These are phyloP conservation scores for Cordyceps cateniannulata DNA, from an alignment of 2,329 filamentous ascomycete species.

Conservation along the genomic window DNA sequence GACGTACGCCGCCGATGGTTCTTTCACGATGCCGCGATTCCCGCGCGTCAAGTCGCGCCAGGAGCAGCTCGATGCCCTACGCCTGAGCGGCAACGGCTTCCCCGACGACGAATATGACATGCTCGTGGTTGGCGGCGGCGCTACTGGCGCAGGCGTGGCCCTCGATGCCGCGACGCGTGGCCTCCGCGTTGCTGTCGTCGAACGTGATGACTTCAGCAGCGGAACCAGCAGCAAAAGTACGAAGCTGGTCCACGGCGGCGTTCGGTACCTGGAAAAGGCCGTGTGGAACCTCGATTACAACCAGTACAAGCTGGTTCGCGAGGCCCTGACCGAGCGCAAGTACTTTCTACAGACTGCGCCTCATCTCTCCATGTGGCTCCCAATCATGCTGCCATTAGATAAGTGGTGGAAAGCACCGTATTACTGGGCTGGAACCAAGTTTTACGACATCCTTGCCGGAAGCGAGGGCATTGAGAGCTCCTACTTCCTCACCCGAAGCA, in stretches of 20 bases:
- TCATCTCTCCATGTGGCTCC: slow-evolving; percentile 66
- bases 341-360: slow-evolving; percentile 71
- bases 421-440: slow-evolving; percentile 72
- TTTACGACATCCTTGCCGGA: slow-evolving; percentile 79
- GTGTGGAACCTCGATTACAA: slow-evolving; percentile 70
- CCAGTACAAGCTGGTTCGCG: slow-evolving; percentile 64
- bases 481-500: slow-evolving; percentile 81
- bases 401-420: slow-evolving; percentile 74
- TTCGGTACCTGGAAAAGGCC: slow-evolving; percentile 69
- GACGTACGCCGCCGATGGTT: slow-evolving; percentile 60
- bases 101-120: slow-evolving; percentile 55
- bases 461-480: slow-evolving; percentile 83
- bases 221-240: slow-evolving; percentile 72
- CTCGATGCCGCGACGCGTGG: slow-evolving; percentile 66
- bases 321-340: slow-evolving; percentile 67
- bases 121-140: slow-evolving; percentile 63
- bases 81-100: slow-evolving; percentile 29
- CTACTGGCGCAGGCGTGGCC: slow-evolving; percentile 64
- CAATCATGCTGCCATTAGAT: slow-evolving; percentile 69
- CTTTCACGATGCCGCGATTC: slow-evolving; percentile 60
- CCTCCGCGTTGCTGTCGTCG: slow-evolving; percentile 64
- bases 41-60: slow-evolving; percentile 55
- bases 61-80: slow-evolving; percentile 58
- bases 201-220: slow-evolving; percentile 67
- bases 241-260: slow-evolving; percentile 71